These are phyloP conservation scores for Trichoderma parareesei DNA, from an alignment of 495 filamentous ascomycete species.

Conservation along the genomic window DNA sequence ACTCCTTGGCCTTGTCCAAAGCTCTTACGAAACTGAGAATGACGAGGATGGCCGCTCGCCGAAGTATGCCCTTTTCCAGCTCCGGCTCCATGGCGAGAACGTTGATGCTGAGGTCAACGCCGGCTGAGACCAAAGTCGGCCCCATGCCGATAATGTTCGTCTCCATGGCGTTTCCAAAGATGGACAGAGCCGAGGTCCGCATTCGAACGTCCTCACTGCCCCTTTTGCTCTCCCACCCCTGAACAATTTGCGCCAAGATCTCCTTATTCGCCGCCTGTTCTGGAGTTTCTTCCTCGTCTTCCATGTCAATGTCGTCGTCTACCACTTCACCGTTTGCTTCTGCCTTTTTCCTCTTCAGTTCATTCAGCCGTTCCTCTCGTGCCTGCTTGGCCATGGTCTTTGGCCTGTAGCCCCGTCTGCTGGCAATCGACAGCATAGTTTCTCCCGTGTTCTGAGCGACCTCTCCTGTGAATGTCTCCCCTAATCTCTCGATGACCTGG, in stretches of 20 bases:
- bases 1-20: slow-evolving; percentile 49
- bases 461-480: slow-evolving; percentile 52
- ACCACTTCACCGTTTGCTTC: slow-evolving; percentile 37
- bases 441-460: slow-evolving; percentile 48
- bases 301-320: slow-evolving; percentile 44
- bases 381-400: slow-evolving; percentile 43
- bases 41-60: slow-evolving; percentile 63
- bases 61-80: slow-evolving; percentile 59
- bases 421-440: slow-evolving; percentile 57
- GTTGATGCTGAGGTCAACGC: slow-evolving; percentile 58
- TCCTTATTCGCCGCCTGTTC: slow-evolving; percentile 43
- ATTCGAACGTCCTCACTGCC: slow-evolving; percentile 68
- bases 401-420: slow-evolving; percentile 51
- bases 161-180: slow-evolving; percentile 59
- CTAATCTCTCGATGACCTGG: slow-evolving; percentile 59
- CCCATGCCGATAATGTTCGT: slow-evolving; percentile 57
- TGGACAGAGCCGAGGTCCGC: slow-evolving; percentile 67
- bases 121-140: slow-evolving; percentile 41
- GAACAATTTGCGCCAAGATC: slow-evolving; percentile 55
- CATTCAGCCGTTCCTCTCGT: slow-evolving; percentile 35
- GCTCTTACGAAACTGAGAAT: slow-evolving; percentile 59
- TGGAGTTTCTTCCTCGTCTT: slow-evolving; percentile 35
- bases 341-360: slow-evolving; percentile 38
- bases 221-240: slow-evolving; percentile 64
- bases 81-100: slow-evolving; percentile 58